Percentiles rank a stretch among this genome's conserved stretches.
Evolutionary conservation across 2,329 filamentous ascomycete species (phyloP).

Genomic region (Cercospora sp.): DNA sequence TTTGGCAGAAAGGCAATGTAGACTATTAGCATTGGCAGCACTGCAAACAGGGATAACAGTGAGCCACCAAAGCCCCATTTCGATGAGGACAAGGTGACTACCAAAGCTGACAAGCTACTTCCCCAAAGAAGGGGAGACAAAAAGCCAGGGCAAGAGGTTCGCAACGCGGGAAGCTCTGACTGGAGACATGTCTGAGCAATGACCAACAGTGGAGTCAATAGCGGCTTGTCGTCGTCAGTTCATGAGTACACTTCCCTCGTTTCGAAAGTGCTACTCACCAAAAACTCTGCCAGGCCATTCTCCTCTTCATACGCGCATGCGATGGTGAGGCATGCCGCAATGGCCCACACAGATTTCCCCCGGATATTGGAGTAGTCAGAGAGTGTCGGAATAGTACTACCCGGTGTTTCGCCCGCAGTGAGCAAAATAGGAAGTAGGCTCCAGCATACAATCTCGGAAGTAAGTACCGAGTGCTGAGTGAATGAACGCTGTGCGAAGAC

Average conservation of each 20-base stretch:
- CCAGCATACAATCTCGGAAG: neutral
- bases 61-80: neutral
- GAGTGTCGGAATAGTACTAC: neutral
- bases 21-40: neutral
- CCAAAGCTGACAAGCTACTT: neutral
- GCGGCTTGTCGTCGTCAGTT: neutral
- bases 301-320: neutral
- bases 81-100: neutral
- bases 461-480: neutral
- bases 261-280: neutral
- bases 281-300: neutral
- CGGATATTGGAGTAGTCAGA: neutral
- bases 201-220: neutral
- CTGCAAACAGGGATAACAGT: neutral
- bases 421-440: neutral
- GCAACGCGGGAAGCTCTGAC: neutral
- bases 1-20: neutral
- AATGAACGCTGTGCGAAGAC: neutral
- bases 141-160: neutral
- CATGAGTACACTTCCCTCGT: neutral
- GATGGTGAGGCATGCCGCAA: conserved; percentile 1
- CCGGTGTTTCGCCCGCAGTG: neutral
- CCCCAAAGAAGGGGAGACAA: neutral
- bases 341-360: neutral
- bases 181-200: neutral